Evolutionary conservation across 257 asterid genomes (phyloP).

Genomic region (Phtheirospermum japonicum): DNA sequence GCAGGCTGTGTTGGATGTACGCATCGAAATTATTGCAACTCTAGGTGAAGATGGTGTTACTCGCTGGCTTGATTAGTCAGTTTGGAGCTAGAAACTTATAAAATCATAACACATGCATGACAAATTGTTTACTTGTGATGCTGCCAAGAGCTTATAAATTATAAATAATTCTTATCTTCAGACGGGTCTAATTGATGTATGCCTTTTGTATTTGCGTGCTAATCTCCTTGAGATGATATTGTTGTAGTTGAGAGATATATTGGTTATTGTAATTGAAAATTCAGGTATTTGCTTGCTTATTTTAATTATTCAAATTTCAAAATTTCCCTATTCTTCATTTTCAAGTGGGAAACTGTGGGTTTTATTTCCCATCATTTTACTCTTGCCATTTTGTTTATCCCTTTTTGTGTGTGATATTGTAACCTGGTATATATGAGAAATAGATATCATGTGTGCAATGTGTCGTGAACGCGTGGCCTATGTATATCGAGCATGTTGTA

Average conservation of each 20-base stretch:
- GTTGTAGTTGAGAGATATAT: slow-evolving; percentile 27
- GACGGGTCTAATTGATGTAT: slow-evolving; percentile 27
- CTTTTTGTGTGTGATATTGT: too few species aligned
- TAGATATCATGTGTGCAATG: too few species aligned
- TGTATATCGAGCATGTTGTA: too few species aligned
- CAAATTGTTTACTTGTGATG: slow-evolving; percentile 28
- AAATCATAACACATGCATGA: slow-evolving; percentile 3
- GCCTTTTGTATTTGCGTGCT: slow-evolving; percentile 26
- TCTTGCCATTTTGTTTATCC: too few species aligned
- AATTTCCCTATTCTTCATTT: slow-evolving; percentile 21
- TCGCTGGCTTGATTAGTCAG: slow-evolving; percentile 87
- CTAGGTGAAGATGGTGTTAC: slow-evolving; percentile 93
- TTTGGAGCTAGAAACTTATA: slow-evolving; percentile 3
- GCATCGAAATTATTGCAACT: slow-evolving; percentile 82
- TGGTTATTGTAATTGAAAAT: slow-evolving; percentile 25
- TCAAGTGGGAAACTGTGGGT: background rate
- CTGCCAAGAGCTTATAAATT: background rate
- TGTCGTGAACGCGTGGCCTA: too few species aligned
- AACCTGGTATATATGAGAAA: too few species aligned
- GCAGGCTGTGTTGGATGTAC: slow-evolving; percentile 90
- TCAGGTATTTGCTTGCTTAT: slow-evolving; percentile 21
- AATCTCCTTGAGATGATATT: slow-evolving; percentile 17
- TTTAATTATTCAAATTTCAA: background rate
- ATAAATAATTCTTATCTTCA: slow-evolving; percentile 24
- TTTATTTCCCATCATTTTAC: too few species aligned